A percentile compares a stretch with the other conserved stretches of the same genome.
phyloP scores from a whole-genome alignment of 768 basidiomycete species.

The Rhodotorula toruloides region DNA sequence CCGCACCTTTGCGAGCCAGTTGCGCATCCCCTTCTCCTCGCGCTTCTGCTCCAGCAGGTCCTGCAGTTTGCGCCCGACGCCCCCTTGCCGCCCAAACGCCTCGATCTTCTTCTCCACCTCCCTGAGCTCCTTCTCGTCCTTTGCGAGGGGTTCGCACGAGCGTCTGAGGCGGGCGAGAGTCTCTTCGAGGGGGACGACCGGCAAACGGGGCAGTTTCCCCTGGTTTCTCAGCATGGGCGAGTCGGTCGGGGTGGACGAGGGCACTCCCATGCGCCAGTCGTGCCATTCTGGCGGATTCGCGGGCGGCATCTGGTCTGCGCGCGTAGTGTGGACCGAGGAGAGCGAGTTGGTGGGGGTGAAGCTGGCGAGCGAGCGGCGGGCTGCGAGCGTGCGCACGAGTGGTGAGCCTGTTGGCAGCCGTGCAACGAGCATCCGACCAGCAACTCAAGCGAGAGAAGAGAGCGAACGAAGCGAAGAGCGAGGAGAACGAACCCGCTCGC shows the following conservation, averaged over 20 bases:
- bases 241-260: background rate
- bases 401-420: no score
- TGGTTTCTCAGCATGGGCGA: slow-evolving; percentile 42
- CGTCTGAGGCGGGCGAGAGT: slow-evolving; percentile 85
- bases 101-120: slow-evolving; percentile 11
- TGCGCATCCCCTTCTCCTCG: slow-evolving; percentile 49
- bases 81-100: slow-evolving; percentile 52
- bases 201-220: slow-evolving; percentile 54
- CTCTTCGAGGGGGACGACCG: slow-evolving; percentile 72
- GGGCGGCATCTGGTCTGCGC: background rate
- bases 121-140: slow-evolving; percentile 57
- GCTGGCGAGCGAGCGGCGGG: background rate
- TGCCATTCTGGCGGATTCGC: background rate
- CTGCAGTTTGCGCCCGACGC: slow-evolving; percentile 66
- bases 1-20: slow-evolving; percentile 84
- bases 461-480: background rate
- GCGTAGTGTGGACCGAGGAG: background rate
- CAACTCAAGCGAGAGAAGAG: no score
- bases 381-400: no score
- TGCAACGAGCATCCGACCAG: no score
- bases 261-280: slow-evolving; percentile 26
- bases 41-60: slow-evolving; percentile 68
- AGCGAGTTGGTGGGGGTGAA: background rate
- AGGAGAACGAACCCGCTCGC: no score
- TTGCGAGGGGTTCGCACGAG: slow-evolving; percentile 68